Evolutionary conservation across 177 flowering plant genomes (phyloP), one percentile per base, ranked within the genome.

Genomic region (Telopea speciosissima): DNA sequence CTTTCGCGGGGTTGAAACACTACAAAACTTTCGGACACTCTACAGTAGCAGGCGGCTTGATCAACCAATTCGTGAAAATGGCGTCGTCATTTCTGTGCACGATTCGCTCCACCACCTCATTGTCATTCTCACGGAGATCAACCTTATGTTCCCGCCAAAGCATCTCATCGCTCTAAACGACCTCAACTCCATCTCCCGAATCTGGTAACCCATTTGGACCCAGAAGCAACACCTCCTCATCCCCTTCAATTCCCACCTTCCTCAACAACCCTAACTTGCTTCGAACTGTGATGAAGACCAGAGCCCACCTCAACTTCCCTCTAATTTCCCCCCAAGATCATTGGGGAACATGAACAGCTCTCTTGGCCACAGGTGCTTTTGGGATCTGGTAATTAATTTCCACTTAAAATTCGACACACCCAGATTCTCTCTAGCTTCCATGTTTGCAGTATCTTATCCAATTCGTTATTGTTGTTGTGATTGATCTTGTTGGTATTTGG

Each of bases 341-440:
- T 28, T 92, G 98, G 97, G 98, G 96, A 71, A 90, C 79, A 36
- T 92, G 96, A 95, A 86, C 98, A 33, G 89, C 87, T 56, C 90
- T 94, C 72, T 87, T 92, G 75, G 81, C 89, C 76, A 72, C 84
- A n/a, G 91, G 88, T 59, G 92, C 97, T 75, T 86, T 91, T 71
- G 95, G 95, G 66, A 79, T 90, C 76, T 94, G 98, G 97, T 92
- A 79, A 49, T 12, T 12, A 1, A 3, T 36, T 36, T 12, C 61
- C 49, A 19, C 52, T 26, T 64, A 16, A 21, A 60, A 42, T 13
- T 26, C 23, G 24, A 28, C 2, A 28, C 8, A 36, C 33, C 16
- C 59, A 7, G 24, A 5, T 22, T 60, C 59, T 61, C 45, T n/a
- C 70, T 23, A 21, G 61, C 28, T 65, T 62, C 60, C 5, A 6